Conservation (phyloP, 2,329 filamentous ascomycete genomes). For the Myriosclerotinia scirpicola region DNA sequence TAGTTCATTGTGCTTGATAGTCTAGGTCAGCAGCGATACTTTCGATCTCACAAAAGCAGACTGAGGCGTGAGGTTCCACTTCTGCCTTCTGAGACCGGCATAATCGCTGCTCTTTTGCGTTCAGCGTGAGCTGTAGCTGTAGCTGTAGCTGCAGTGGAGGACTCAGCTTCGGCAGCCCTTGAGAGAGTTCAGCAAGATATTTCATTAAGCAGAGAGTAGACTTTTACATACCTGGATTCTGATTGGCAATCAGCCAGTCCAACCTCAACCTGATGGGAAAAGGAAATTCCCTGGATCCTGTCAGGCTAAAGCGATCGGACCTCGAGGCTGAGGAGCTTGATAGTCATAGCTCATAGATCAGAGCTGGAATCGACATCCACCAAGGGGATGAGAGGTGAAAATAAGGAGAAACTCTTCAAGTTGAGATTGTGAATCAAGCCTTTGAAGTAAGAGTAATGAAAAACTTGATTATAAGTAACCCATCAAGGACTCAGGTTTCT, state of each 20-base stretch:
- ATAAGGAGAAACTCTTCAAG: neutral
- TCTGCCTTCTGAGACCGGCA: no score
- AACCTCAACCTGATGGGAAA: neutral
- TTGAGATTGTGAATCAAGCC: neutral
- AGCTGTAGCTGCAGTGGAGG: no score
- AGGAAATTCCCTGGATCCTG: no score
- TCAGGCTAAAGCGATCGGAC: no score
- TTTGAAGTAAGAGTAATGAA: neutral
- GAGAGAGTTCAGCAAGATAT: neutral
- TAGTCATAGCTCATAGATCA: neutral
- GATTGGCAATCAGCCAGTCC: neutral
- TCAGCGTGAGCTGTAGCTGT: no score
- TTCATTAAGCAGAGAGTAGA: neutral
- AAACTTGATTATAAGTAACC: neutral
- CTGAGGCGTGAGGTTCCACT: no score
- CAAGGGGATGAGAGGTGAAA: neutral
- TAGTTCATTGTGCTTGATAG: no score
- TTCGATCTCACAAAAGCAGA: no score
- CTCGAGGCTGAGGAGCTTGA: neutral
- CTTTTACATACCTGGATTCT: neutral
- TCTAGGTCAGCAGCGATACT: no score
- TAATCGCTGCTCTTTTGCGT: no score
- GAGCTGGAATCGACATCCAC: neutral
- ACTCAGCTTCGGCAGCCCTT: neutral
- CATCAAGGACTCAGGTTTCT: neutral